Percentiles rank a stretch among this genome's conserved stretches.
Evolutionary conservation across 257 asterid species (phyloP).

Genomic region (Primulina tabacum): DNA sequence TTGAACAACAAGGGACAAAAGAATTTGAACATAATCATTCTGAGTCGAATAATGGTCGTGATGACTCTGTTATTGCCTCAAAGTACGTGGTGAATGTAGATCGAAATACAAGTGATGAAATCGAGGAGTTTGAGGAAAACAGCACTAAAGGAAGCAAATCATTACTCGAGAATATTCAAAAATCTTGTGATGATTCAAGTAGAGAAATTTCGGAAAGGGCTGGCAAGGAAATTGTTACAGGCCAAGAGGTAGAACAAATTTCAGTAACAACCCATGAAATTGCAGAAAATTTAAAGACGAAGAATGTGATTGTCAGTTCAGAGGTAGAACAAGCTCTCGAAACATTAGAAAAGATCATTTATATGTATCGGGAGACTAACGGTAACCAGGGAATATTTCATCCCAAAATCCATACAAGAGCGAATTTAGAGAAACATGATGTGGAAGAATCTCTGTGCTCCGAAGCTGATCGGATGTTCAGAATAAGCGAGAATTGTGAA

Average conservation of each 20-base stretch:
- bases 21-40: conserved; percentile 20
- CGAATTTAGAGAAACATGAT: conserved; percentile 24
- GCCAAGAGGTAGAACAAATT: conserved; percentile 40
- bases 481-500: conserved; percentile 22
- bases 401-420: conserved; percentile 15
- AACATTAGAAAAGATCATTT: conserved; percentile 59
- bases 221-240: conserved; percentile 21
- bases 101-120: conserved; percentile 33
- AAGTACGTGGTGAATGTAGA: conserved; percentile 22
- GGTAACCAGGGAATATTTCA: conserved; percentile 19
- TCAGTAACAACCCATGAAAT: conserved; percentile 21
- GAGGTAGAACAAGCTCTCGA: conserved; percentile 52
- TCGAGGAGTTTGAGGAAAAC: conserved; percentile 52
- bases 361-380: conserved; percentile 41
- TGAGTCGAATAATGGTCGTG: conserved; percentile 15
- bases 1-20: conserved; percentile 28
- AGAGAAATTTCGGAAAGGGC: conserved; percentile 28
- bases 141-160: conserved; percentile 27
- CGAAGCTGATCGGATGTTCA: conserved; percentile 31
- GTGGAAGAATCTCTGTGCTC: conserved; percentile 24
- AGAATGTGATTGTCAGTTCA: conserved; percentile 29
- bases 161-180: conserved; percentile 22
- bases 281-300: conserved; percentile 18
- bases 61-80: conserved; percentile 18
- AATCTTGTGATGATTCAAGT: conserved; percentile 12